These are phyloP conservation scores for Candida buenavistaensis DNA, from an alignment of 1,139 yeast genomes.

Conservation along the genomic window DNA sequence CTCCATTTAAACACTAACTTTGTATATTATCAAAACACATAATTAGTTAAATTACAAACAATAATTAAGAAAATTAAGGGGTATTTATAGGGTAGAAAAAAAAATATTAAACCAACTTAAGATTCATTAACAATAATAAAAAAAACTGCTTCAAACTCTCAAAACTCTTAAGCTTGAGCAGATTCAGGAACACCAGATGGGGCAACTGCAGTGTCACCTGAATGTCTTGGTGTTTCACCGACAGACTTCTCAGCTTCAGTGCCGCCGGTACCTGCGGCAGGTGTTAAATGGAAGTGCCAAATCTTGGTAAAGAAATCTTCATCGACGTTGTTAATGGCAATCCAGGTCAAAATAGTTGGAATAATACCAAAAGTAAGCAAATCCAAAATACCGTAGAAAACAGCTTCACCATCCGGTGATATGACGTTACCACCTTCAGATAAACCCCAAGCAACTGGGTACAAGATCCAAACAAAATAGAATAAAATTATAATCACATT, in stretches of 20 bases:
- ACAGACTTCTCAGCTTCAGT: constrained; percentile 21
- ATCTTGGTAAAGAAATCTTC: constrained; percentile 30
- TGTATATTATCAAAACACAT: too few species aligned
- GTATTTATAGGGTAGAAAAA: too few species aligned
- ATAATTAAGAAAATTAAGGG: too few species aligned
- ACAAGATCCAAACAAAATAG: constrained; percentile 44
- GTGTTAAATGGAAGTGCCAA: constrained; percentile 18
- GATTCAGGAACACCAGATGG: constrained; percentile 17
- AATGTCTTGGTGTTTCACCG: constrained; percentile 33
- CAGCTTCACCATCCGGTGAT: constrained; percentile 66
- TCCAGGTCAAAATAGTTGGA: constrained; percentile 39
- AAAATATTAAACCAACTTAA: too few species aligned
- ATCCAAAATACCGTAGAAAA: constrained; percentile 64
- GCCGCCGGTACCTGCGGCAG: constrained; percentile 6
- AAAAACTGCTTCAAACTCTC: too few species aligned
- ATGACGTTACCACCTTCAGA: constrained; percentile 69
- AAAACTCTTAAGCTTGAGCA: too few species aligned
- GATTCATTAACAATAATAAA: background rate
- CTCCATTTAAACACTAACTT: too few species aligned
- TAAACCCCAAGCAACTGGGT: constrained; percentile 63
- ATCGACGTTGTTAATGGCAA: constrained; percentile 28
- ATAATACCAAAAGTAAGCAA: constrained; percentile 43
- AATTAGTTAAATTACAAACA: too few species aligned
- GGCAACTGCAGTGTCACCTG: constrained; percentile 37
- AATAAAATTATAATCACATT: constrained; percentile 32